Evolutionary conservation across 345 rosid genomes (phyloP).

Genomic region (Gossypium anomalum): DNA sequence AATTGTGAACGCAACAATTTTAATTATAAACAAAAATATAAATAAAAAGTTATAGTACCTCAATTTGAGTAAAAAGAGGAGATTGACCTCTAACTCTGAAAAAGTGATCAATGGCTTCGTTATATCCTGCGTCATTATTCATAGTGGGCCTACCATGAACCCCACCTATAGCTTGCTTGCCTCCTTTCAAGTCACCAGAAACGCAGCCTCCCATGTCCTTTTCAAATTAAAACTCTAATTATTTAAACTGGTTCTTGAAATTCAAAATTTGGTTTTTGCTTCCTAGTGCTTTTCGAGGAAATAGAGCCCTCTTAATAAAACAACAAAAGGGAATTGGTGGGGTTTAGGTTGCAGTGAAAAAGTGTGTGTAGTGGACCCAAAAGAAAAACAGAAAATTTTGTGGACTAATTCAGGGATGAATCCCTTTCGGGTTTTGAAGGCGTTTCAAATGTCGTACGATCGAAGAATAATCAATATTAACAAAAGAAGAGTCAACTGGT

Average conservation of each 20-base stretch:
- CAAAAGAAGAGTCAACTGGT: not conserved
- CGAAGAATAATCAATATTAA: not conserved
- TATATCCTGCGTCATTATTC: constrained; percentile 27
- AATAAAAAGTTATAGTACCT: constrained; percentile 37
- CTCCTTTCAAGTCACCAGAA: constrained; percentile 63
- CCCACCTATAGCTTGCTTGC: constrained; percentile 72
- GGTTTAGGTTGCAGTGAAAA: not conserved
- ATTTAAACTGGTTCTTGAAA: not conserved
- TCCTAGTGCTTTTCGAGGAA: not conserved
- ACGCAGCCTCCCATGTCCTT: constrained; percentile 58
- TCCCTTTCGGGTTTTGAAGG: not conserved
- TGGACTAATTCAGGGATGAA: no score
- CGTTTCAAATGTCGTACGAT: not conserved
- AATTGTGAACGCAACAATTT: not conserved
- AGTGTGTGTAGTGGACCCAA: not conserved
- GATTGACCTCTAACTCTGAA: constrained; percentile 49
- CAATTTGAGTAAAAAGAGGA: constrained; percentile 56
- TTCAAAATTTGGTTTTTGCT: not conserved
- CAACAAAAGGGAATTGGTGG: not conserved
- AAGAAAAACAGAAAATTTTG: not conserved
- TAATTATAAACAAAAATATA: not conserved
- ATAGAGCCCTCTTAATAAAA: not conserved
- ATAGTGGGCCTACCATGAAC: constrained; percentile 29
- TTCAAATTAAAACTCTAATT: not conserved
- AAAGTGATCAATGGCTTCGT: constrained; percentile 75